These are phyloP conservation scores for Aspergillus sp. DNA, from an alignment of 2,329 filamentous ascomycete genomes.

Conservation along the genomic window DNA sequence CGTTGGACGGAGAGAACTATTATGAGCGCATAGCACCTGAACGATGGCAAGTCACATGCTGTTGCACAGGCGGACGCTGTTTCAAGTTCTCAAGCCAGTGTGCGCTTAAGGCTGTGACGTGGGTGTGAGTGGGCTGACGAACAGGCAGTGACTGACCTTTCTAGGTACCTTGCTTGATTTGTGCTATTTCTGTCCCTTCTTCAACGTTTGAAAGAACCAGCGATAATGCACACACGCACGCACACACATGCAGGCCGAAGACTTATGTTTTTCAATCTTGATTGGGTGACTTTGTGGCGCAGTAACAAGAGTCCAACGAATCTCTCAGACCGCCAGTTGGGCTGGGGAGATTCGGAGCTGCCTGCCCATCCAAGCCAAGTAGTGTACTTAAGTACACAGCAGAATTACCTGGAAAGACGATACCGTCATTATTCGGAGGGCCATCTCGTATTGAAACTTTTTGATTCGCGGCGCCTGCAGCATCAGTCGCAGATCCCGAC, in stretches of 20 bases:
- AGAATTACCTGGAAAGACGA: neutral
- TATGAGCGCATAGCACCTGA: neutral
- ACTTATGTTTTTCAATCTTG: neutral
- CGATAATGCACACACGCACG: neutral
- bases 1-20: neutral
- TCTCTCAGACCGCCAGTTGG: neutral
- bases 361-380: neutral
- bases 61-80: neutral
- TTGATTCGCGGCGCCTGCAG: slow-evolving; percentile 6
- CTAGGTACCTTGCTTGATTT: neutral
- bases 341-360: neutral
- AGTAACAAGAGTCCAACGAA: neutral
- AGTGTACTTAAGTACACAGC: neutral
- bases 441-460: neutral
- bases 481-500: neutral
- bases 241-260: neutral
- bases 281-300: neutral
- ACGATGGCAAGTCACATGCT: neutral
- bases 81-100: neutral
- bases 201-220: neutral
- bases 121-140: neutral
- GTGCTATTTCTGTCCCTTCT: neutral
- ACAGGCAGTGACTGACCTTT: neutral
- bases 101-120: neutral
- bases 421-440: slow-evolving; percentile 13